A percentile compares a stretch with the other conserved stretches of the same genome.
Conservation (phyloP, 2,329 filamentous ascomycete genomes). For the Pseudopithomyces chartarum region DNA sequence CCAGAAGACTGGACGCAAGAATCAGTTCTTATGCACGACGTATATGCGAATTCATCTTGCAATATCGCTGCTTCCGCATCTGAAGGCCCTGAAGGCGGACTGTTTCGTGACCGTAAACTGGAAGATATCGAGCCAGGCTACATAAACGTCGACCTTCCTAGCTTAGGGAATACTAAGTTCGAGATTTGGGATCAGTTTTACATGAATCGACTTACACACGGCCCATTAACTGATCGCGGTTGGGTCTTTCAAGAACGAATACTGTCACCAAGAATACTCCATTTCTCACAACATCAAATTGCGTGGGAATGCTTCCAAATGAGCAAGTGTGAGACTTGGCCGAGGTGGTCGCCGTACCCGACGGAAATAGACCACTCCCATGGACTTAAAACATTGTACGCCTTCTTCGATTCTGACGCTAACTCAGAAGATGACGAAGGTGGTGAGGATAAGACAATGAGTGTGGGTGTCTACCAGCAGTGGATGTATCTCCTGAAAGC, state of each 20-base stretch:
- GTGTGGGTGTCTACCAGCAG: neutral
- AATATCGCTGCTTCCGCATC: slow-evolving; percentile 3
- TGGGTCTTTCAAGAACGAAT: slow-evolving; percentile 19
- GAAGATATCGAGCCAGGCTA: neutral
- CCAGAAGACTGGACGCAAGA: neutral
- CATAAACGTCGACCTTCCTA: neutral
- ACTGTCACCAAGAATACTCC: slow-evolving; percentile 11
- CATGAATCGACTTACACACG: neutral
- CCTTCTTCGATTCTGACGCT: neutral
- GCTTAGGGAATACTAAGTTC: neutral
- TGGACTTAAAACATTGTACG: neutral
- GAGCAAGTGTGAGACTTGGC: slow-evolving; percentile 2
- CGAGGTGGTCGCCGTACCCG: neutral
- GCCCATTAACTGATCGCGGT: slow-evolving; percentile 7
- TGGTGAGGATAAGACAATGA: neutral
- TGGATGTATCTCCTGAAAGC: neutral
- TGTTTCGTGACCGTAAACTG: neutral
- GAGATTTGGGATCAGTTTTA: slow-evolving; percentile 2
- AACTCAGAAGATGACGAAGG: neutral
- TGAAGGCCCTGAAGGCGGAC: neutral
- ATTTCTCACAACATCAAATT: slow-evolving; percentile 10
- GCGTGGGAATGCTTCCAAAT: slow-evolving; percentile 18
- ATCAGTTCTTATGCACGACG: neutral
- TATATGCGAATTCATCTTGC: slow-evolving; percentile 1
- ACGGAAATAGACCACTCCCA: neutral